phyloP scores from a whole-genome alignment of 2,329 filamentous ascomycete species.

The Scolecobasidium constrictum region DNA sequence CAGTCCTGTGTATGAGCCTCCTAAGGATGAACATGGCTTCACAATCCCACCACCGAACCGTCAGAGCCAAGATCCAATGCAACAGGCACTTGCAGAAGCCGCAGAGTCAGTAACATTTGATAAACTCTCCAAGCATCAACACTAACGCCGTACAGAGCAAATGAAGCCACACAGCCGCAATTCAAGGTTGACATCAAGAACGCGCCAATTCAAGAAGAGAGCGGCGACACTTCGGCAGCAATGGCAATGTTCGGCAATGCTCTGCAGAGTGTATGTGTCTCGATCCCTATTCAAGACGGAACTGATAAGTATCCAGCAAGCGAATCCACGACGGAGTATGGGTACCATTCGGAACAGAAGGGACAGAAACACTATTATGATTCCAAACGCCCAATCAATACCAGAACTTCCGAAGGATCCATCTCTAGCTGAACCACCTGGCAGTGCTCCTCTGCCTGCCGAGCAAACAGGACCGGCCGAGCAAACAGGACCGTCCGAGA shows the following conservation, averaged over 20 bases:
- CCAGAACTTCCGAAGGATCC: conserved; percentile 26
- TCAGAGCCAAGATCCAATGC: conserved; percentile 48
- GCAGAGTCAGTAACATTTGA: conserved; percentile 18
- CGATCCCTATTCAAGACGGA: conserved; percentile 5
- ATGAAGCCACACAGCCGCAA: conserved; percentile 47
- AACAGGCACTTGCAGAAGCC: conserved; percentile 60
- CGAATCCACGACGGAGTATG: conserved; percentile 5
- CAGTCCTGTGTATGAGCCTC: conserved; percentile 20
- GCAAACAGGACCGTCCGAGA: background rate
- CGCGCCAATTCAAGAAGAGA: conserved; percentile 67
- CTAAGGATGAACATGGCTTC: conserved; percentile 65
- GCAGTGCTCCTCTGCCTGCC: conserved; percentile 4
- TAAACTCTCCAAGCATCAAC: background rate
- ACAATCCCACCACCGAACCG: conserved; percentile 50
- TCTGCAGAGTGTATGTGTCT: conserved; percentile 42
- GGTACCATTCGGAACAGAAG: conserved; percentile 78
- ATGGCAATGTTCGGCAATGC: conserved; percentile 66
- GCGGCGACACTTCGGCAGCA: conserved; percentile 61
- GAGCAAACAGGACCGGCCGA: background rate
- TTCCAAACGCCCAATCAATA: conserved; percentile 38
- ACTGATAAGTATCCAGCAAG: conserved; percentile 20
- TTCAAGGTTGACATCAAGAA: conserved; percentile 76
- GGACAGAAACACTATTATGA: conserved; percentile 83
- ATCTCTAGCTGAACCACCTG: conserved; percentile 17
- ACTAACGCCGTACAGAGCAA: conserved; percentile 17